Conservation (phyloP, 768 basidiomycete genomes). For the Hydnomerulius pinastri region DNA sequence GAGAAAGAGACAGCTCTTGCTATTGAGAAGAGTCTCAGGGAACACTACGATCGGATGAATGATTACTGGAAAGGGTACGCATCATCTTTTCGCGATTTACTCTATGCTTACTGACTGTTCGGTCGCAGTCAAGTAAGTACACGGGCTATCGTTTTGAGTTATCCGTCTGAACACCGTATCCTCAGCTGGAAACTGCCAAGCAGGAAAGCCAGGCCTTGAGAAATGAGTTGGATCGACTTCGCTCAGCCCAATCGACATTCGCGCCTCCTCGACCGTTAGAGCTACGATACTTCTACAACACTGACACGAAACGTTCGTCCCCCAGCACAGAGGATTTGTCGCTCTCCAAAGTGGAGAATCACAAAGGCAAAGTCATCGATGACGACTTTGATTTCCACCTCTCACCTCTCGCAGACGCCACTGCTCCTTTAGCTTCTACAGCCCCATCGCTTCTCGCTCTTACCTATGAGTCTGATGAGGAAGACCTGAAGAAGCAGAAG, state of each 20-base stretch:
- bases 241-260: conserved; percentile 12
- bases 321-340: conserved; percentile 15
- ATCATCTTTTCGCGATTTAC: conserved; percentile 6
- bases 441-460: conserved; percentile 32
- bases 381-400: conserved; percentile 32
- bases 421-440: conserved; percentile 27
- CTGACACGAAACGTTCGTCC: conserved; percentile 22
- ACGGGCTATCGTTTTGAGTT: conserved; percentile 1
- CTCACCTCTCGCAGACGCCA: conserved; percentile 30
- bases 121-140: conserved; percentile 37
- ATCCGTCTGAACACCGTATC: conserved; percentile 8
- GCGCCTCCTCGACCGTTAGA: conserved; percentile 18
- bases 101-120: conserved; percentile 19
- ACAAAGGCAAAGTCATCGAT: conserved; percentile 25
- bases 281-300: conserved; percentile 23
- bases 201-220: conserved; percentile 29
- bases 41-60: conserved; percentile 50
- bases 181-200: conserved; percentile 23
- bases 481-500: conserved; percentile 23
- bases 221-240: conserved; percentile 27
- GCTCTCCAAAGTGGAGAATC: conserved; percentile 12
- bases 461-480: conserved; percentile 30
- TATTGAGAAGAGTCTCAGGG: conserved; percentile 54
- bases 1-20: conserved; percentile 55
- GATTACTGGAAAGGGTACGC: conserved; percentile 41